Base-by-base conservation (phyloP, 805 yeast species). In the Saturnispora saitoi region DNA sequence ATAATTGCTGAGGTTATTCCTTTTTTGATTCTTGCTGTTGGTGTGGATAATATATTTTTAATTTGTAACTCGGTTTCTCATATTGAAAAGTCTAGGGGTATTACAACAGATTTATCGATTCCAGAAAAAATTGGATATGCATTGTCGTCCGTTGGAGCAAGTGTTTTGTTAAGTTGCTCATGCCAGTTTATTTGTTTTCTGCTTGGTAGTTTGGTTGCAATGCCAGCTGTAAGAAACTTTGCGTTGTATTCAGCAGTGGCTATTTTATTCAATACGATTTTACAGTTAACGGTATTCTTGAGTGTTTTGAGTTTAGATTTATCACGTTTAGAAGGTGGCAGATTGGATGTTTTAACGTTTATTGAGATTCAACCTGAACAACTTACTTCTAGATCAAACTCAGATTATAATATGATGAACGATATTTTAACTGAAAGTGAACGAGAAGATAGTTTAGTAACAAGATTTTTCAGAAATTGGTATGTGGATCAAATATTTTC, bases 1-100 rank as follows among this genome's bases (percentile, higher is more conserved):
- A 90, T 91, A 54, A 88, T 91, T 49, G 97, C 98, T 2, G 98
- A 93, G 63, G 99, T 91, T 5, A 91, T 91, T 31, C 98, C 98
- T 9, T 91, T 91, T 60, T 70, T 91, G 58, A 85, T 91, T 12
- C 71, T 91, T 50, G 99, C 99, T 0, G 82, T 91, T 48, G 99
- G 99, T n/a, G 56, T 91, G 26, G 99, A 91, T 66, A 91, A 91
- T 62, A 86, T 91, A 24, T 93, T 90, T 60, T 69, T 91, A 54
- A 78, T 91, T 19, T 83, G 88, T 1, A 90, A 90, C 61, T 95
- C 89, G 58, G 70, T 86, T 43, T 77, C 80, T 39, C 66, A 72
- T 17, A 75, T 81, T 28, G 76, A 76, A 42, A 72, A 67, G 11
- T 55, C 72, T 2, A 54, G 57, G 30, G 51, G 53, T 36, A 22